phyloP scores from a whole-genome alignment of 1,284 basidiomycete genomes.

The Termitomyces sp. region DNA sequence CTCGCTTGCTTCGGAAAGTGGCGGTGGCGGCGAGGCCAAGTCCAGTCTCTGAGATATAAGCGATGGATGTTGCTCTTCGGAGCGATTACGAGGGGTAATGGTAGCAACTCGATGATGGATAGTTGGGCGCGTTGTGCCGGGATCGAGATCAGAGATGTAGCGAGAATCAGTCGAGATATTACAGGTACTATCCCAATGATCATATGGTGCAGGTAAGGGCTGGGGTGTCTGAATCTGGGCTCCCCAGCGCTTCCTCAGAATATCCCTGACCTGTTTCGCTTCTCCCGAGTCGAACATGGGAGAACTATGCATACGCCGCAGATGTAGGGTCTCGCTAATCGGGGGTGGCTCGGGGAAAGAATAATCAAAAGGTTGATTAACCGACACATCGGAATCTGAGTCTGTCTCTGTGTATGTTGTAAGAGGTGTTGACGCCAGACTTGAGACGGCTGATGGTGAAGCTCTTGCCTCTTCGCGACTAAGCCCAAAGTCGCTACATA shows the following conservation, averaged over 20 bases:
- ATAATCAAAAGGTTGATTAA: constrained; percentile 29
- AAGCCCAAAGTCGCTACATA: constrained; percentile 32
- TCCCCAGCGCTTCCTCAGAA: constrained; percentile 11
- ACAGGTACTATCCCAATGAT: constrained; percentile 6
- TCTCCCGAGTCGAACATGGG: constrained; percentile 32
- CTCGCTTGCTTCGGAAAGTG: not conserved
- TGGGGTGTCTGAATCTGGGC: not conserved
- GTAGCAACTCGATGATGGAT: not conserved
- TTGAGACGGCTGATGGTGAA: constrained; percentile 12
- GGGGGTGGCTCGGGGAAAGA: constrained; percentile 41
- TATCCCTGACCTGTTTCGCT: constrained; percentile 17
- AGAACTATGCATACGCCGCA: constrained; percentile 40
- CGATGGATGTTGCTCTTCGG: not conserved
- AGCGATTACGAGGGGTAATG: not conserved
- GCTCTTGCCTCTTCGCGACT: constrained; percentile 14
- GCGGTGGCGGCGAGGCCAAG: not conserved
- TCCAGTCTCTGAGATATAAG: not conserved
- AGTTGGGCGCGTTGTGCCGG: not conserved
- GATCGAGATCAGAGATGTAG: not conserved
- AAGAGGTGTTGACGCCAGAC: constrained; percentile 20
- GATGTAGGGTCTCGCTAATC: constrained; percentile 28
- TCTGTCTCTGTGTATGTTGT: constrained; percentile 28
- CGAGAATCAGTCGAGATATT: constrained; percentile 4
- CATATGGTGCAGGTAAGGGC: not conserved
- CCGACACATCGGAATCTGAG: constrained; percentile 29